These are phyloP conservation scores for Camellia lanceoleosa DNA, from an alignment of 148 eudicot species.

Conservation along the genomic window DNA sequence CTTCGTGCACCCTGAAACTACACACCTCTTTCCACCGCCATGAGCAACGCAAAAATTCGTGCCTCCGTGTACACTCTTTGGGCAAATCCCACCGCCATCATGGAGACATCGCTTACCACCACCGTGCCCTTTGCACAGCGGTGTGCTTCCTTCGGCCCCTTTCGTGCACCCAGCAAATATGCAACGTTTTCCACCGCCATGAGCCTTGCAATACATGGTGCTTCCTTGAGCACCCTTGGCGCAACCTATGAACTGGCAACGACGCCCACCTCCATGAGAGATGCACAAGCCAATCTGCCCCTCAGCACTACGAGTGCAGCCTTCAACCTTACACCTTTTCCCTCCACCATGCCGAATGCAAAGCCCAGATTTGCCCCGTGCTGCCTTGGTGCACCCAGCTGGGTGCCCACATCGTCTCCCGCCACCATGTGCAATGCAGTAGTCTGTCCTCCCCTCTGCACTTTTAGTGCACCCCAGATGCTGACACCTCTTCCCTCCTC, in stretches of 20 bases:
- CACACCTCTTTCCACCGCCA: slow-evolving; percentile 94
- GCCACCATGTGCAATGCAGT: slow-evolving; percentile 94
- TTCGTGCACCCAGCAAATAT: slow-evolving; percentile 79
- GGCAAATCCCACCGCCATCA: slow-evolving; percentile 94
- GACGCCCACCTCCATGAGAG: slow-evolving; percentile 93
- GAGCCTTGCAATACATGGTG: slow-evolving; percentile 83
- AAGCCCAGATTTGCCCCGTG: slow-evolving; percentile 91
- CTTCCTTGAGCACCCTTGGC: slow-evolving; percentile 91
- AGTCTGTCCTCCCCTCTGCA: slow-evolving; percentile 87
- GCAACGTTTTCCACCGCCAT: slow-evolving; percentile 95
- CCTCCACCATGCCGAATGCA: slow-evolving; percentile 97
- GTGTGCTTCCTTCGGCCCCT: slow-evolving; percentile 98
- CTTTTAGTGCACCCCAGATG: slow-evolving; percentile 89
- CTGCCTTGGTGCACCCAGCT: slow-evolving; percentile 80
- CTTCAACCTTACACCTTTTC: slow-evolving; percentile 77
- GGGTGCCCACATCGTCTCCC: slow-evolving; percentile 69
- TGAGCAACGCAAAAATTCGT: slow-evolving; percentile 89
- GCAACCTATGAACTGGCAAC: slow-evolving; percentile 64
- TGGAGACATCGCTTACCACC: slow-evolving; percentile 88
- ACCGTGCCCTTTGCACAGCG: slow-evolving; percentile 92
- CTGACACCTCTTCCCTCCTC: slow-evolving; percentile 90
- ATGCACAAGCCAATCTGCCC: slow-evolving; percentile 91
- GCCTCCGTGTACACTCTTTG: slow-evolving; percentile 95
- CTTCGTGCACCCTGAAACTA: slow-evolving; percentile 72
- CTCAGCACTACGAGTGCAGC: slow-evolving; percentile 83